Conservation (phyloP, 257 asterid genomes). For the Petrea volubilis region DNA sequence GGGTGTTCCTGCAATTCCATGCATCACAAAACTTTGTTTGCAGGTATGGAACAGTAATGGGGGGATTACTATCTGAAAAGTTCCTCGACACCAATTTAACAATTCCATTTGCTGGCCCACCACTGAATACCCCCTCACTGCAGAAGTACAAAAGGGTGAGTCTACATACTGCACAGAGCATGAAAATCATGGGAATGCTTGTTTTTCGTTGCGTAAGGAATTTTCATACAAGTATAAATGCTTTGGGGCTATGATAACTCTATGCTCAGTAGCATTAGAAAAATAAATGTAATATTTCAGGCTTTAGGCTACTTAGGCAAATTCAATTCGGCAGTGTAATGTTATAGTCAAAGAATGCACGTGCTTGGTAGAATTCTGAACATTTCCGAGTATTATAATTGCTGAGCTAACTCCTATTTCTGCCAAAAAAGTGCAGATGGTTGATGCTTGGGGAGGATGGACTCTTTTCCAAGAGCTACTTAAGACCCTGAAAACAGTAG, state of each 20-base stretch:
- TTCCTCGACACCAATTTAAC: constrained; percentile 85
- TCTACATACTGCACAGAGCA: constrained; percentile 6
- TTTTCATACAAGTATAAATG: no score
- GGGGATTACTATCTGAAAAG: constrained; percentile 91
- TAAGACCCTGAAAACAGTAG: constrained; percentile 61
- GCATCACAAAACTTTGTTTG: constrained; percentile 23
- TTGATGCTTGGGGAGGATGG: constrained; percentile 99
- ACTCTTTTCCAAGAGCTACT: constrained; percentile 81
- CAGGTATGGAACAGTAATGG: constrained; percentile 99
- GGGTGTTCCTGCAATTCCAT: not conserved
- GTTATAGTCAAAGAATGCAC: not conserved
- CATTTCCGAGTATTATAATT: not conserved
- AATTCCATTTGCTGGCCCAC: constrained; percentile 92
- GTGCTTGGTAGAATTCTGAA: not conserved
- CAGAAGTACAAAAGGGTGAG: constrained; percentile 96
- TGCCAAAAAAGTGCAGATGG: constrained; percentile 57
- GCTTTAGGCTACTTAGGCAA: not conserved
- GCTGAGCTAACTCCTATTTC: not conserved
- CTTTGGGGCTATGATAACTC: no score
- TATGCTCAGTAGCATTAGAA: no score
- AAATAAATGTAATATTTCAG: not conserved
- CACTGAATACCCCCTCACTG: constrained; percentile 84
- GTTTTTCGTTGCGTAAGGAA: not conserved
- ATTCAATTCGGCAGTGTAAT: not conserved
- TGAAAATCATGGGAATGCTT: not conserved